Base-by-base conservation (phyloP, 164 flowering plant genomes). In the Vitis amurensis region DNA sequence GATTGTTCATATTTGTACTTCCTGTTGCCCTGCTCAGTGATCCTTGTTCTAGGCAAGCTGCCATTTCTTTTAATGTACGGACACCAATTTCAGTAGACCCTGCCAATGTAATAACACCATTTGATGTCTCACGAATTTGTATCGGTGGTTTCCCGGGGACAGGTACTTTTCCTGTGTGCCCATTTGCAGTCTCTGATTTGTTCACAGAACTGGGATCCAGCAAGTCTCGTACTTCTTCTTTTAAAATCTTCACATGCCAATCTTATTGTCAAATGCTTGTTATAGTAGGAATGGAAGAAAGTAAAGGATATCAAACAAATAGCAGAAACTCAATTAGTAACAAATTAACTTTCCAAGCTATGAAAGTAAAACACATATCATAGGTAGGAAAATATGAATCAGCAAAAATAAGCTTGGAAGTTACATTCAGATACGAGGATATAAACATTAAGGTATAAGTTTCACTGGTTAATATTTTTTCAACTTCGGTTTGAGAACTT, bases 1-100 rank as follows among this genome's bases (percentile, higher is more conserved):
- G 98, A 72, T 91, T 91, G 82, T 96, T 96, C 99, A 96, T 96
- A 81, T 96, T 96, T 67, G 98, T 96, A 81, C 99, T 96, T 59
- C 98, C 97, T 14, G 99, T 96, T 59, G 99, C 99, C 73, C 98
- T 79, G 83, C 88, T 87, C 73, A 92, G 67, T 50, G 99, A 96
- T 65, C 99, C 99, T 84, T 92, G 98, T 71, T 93, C 98, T 27
- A 96, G 81, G 73, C 91, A 93, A 68, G 93, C 85, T 68, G 95
- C 87, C 99, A 93, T 96, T 82, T 96, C 99, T 83, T 90, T 89
- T 56, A 89, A 85, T 27, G 95, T 78, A 53, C 79, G 83, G 27
- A 96, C 92, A 75, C 87, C 82, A 62, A 90, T 81, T 83, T 96
- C 99, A 47, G 97, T 96, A 27, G 95, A 89, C 66, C 99, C 99